phyloP scores from a whole-genome alignment of 2,329 filamentous ascomycete genomes.

The Pezicula rhizophila region DNA sequence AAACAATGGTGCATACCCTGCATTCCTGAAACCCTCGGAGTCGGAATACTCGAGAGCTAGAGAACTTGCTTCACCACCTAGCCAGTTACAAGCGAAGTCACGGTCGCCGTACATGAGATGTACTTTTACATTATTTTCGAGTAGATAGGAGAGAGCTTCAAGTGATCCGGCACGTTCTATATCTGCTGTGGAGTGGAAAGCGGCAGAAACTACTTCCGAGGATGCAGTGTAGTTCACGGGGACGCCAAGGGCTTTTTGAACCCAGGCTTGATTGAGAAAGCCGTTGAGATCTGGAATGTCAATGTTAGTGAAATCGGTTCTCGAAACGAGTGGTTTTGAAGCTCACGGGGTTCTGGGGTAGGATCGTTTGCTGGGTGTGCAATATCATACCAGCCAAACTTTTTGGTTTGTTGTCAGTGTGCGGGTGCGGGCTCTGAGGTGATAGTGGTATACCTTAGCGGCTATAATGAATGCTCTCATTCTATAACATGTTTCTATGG shows the following conservation, averaged over 20 bases:
- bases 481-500: slow-evolving; percentile 27
- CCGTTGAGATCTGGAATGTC: neutral
- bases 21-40: slow-evolving; percentile 46
- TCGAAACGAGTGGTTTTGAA: neutral
- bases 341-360: slow-evolving; percentile 1
- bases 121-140: slow-evolving; percentile 57
- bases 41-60: slow-evolving; percentile 39
- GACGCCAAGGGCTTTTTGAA: slow-evolving; percentile 54
- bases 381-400: slow-evolving; percentile 17
- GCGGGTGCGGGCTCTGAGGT: neutral
- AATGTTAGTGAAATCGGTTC: neutral
- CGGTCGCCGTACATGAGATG: slow-evolving; percentile 62
- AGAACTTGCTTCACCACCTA: slow-evolving; percentile 51
- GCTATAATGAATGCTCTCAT: neutral
- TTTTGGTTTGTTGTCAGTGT: neutral
- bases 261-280: slow-evolving; percentile 14
- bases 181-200: slow-evolving; percentile 45
- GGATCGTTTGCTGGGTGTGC: slow-evolving; percentile 8
- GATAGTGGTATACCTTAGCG: neutral
- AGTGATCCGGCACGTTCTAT: slow-evolving; percentile 55
- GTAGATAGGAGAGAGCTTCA: slow-evolving; percentile 48
- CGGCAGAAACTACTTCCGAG: slow-evolving; percentile 35
- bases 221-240: slow-evolving; percentile 49
- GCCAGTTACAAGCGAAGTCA: slow-evolving; percentile 51
- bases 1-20: slow-evolving; percentile 64